phyloP scores from a whole-genome alignment of 345 rosid species.

The Citropsis articulata region DNA sequence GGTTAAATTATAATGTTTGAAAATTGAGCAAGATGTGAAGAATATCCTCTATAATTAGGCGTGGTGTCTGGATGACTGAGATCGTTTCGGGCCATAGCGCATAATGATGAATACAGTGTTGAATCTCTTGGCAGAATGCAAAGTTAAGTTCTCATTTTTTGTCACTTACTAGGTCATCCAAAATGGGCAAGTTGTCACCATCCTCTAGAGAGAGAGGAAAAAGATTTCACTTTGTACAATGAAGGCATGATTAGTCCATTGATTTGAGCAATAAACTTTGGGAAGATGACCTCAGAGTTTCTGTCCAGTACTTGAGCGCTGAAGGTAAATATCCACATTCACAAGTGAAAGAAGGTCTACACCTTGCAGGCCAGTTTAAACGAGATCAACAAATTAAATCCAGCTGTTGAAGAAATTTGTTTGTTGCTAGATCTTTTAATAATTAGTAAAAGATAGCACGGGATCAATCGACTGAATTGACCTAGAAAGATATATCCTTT shows the following conservation, averaged over 20 bases:
- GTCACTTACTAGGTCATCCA: slow-evolving; percentile 14
- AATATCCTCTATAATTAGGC: background rate
- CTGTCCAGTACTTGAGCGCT: background rate
- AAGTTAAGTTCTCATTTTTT: slow-evolving; percentile 1
- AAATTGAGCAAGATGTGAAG: slow-evolving; percentile 6
- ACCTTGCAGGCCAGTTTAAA: background rate
- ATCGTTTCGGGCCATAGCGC: background rate
- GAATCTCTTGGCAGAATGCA: background rate
- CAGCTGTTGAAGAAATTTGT: background rate
- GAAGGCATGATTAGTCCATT: slow-evolving; percentile 10
- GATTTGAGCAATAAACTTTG: slow-evolving; percentile 14
- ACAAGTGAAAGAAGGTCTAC: background rate
- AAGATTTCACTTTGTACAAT: background rate
- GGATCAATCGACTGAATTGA: too few relatives aligned
- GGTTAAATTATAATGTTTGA: background rate
- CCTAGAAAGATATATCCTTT: background rate
- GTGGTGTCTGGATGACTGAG: slow-evolving; percentile 12
- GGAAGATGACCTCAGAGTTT: background rate
- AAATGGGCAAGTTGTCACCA: slow-evolving; percentile 10
- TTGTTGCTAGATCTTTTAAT: background rate
- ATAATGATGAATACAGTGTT: slow-evolving; percentile 10
- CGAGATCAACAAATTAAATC: too few relatives aligned
- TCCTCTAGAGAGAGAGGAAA: background rate
- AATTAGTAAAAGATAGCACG: too few relatives aligned
- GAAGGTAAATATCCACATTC: background rate